Evolutionary conservation across 73 alveolate species (phyloP), one percentile per base, ranked within the genome.

Genomic region (Paramecium biaurelia): DNA sequence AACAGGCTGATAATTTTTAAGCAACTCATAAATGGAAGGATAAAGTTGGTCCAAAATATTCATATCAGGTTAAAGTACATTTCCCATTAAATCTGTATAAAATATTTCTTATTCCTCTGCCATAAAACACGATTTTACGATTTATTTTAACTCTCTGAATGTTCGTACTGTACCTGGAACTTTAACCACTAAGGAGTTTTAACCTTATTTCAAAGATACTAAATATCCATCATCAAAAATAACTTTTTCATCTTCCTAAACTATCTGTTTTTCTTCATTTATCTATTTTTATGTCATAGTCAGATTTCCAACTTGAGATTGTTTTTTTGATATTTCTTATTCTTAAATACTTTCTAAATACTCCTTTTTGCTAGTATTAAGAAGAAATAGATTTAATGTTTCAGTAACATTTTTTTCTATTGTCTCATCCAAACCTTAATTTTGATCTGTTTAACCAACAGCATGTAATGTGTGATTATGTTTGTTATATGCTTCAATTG

Each of bases 61-160:
- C 90, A 79, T 79, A 79, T 79, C 49, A n/a, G 32, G 35, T 47
- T 43, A 47, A 8, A 79, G 0, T 1, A 79, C n/a, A 79, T 79
- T 79, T 47, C 90, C 90, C 21, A 79, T 12, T 79, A 38, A 79
- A 47, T 79, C 90, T 79, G 70, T 79, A 42, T 30, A 79, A 42
- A 79, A 79, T 20, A 79, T 41, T n/a, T 79, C 45, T 30, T 18
- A 9, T 45, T 72, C 58, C 15, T 72, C 30, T 28, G 58, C 86
- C 86, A 72, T 72, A 37, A 57, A 72, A 72, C 58, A 72, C 1
- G 56, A 28, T 15, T 32, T 38, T 4, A 72, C 58, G 4, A 72
- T 38, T n/a, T 72, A 9, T 72, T 38, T 72, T 37, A 72, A 38
- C 15, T 72, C 86, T 34, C 10, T 72, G 38, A 72, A 72, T 34